Evolutionary conservation across 371 early-diverging fungal species (phyloP), one percentile per base, ranked within the genome.

Genomic region (Circinella minor): DNA sequence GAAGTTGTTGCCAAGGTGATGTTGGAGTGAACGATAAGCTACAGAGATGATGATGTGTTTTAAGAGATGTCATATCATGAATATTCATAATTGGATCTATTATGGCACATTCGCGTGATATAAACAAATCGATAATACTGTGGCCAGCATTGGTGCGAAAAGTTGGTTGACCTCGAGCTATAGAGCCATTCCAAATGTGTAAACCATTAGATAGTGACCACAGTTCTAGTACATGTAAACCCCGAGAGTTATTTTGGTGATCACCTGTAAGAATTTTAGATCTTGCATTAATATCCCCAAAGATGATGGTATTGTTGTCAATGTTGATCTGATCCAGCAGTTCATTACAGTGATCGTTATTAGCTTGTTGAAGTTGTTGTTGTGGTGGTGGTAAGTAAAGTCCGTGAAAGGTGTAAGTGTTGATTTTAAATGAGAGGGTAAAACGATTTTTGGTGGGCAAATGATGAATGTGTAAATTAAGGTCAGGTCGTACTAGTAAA

Each of bases 61-160:
- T 65, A 15, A 70, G 20, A 14, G 59, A 36, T 0, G 38, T 4
- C 5, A n/a, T 39, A 10, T 65, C 49, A 18, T 18, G 36, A 5
- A 66, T 46, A 5, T 38, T 9, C 10, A 70, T 15, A 18, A 17
- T 5, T 38, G 70, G 57, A 17, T 66, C 57, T 10, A 11, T 20
- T 6, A 66, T 11, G 15, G 66, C 57, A 11, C 10, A 9, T 15
- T 46, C 38, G 0, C 7, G 3, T 18, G 57, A 57, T 4, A 70
- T 20, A 34, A 65, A 70, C 2, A 59, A 36, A n/a, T 70, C 70
- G 38, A 70, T 70, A 37, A 70, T 65, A 62, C 65, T 70, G 0
- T 8, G 9, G 6, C 70, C 70, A 20, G 11, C 27, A n/a, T 3
- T 8, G 8, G 37, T 37, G 10, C 47, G 34, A 43, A 60, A 70